These are phyloP conservation scores for Colletotrichum somersetense DNA, from an alignment of 2,329 filamentous ascomycete species.

Conservation along the genomic window DNA sequence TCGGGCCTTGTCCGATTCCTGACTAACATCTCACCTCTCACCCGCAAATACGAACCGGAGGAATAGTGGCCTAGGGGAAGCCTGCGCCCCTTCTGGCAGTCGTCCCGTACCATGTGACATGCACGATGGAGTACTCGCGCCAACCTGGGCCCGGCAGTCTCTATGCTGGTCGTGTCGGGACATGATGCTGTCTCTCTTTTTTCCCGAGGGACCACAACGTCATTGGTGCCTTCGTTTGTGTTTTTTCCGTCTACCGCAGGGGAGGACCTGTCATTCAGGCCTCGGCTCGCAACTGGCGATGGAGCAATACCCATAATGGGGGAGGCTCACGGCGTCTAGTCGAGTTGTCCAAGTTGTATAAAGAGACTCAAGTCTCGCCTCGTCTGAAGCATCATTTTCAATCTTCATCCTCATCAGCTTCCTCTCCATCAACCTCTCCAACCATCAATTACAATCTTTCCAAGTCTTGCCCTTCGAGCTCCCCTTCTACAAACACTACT, in stretches of 20 bases:
- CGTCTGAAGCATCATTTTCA: not conserved
- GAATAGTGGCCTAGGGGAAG: conserved; percentile 16
- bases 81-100: conserved; percentile 23
- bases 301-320: conserved; percentile 10
- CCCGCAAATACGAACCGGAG: conserved; percentile 37
- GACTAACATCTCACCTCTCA: not conserved
- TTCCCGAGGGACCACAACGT: conserved; percentile 69
- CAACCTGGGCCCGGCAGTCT: conserved; percentile 23
- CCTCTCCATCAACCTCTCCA: conserved; percentile 14
- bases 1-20: too few species aligned
- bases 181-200: conserved; percentile 57
- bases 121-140: conserved; percentile 23
- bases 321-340: conserved; percentile 17
- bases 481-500: not conserved
- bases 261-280: conserved; percentile 14
- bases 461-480: not conserved
- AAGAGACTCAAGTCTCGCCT: conserved; percentile 20
- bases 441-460: conserved; percentile 12
- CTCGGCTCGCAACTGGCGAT: conserved; percentile 30
- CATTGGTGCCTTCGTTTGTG: conserved; percentile 61
- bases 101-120: conserved; percentile 38
- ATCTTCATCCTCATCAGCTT: conserved; percentile 30
- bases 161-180: conserved; percentile 27
- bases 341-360: conserved; percentile 22
- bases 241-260: not conserved